Evolutionary conservation across 805 yeast genomes (phyloP).

Genomic region (Geotrichum ghanense): DNA sequence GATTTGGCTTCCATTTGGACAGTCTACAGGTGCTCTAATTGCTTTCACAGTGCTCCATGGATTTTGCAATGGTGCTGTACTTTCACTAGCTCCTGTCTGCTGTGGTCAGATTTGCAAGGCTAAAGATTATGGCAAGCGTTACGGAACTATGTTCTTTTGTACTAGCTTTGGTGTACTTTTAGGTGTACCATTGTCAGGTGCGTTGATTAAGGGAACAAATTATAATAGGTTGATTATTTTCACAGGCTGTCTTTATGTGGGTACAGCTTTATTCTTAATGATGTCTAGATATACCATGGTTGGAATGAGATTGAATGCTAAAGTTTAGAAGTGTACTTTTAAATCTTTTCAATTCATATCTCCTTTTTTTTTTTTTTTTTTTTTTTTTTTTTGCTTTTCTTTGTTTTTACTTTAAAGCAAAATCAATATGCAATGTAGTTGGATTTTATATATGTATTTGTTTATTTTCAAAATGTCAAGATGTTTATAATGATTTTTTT

Average conservation of each 20-base stretch:
- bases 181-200: constrained; percentile 40
- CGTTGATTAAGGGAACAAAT: constrained; percentile 24
- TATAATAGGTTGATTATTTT: constrained; percentile 7
- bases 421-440: too few relatives aligned
- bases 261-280: not conserved
- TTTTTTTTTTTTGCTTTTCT: too few relatives aligned
- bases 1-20: constrained; percentile 36
- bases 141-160: constrained; percentile 46
- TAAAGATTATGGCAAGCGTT: constrained; percentile 43
- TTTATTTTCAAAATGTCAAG: too few relatives aligned
- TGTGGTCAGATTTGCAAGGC: constrained; percentile 47
- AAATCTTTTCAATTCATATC: too few relatives aligned
- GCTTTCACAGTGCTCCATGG: constrained; percentile 43
- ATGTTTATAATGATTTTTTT: too few relatives aligned
- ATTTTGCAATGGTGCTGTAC: constrained; percentile 42
- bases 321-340: not conserved
- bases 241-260: constrained; percentile 6
- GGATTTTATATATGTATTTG: too few relatives aligned
- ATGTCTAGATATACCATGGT: not conserved
- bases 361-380: too few relatives aligned
- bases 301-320: constrained; percentile 1
- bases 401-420: too few relatives aligned
- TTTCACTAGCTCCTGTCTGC: constrained; percentile 49
- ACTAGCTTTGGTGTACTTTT: constrained; percentile 41
- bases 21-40: constrained; percentile 26